These are phyloP conservation scores for Fraxinus paxiana DNA, from an alignment of 305 asterid genomes.

Conservation along the genomic window DNA sequence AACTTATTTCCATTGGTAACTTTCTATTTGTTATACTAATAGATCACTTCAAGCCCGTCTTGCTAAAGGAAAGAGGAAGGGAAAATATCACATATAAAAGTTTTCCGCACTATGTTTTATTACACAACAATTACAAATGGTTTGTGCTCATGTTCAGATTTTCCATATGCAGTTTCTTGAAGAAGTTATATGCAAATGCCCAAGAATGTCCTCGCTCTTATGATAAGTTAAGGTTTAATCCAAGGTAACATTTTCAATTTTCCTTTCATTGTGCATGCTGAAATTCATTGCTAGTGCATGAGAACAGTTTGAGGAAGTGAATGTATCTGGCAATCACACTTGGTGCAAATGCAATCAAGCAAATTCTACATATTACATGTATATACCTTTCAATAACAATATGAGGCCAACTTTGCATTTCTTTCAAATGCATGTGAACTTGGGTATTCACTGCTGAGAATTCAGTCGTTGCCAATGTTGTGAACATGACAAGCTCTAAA, in stretches of 20 bases:
- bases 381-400: not conserved
- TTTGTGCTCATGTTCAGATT: constrained; percentile 23
- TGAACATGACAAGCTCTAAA: constrained; percentile 18
- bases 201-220: constrained; percentile 94
- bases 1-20: constrained; percentile 84
- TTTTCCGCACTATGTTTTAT: constrained; percentile 1
- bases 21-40: not conserved
- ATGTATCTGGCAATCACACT: not conserved
- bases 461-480: constrained; percentile 7
- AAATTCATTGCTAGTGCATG: constrained; percentile 9
- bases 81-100: not conserved
- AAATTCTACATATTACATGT: not conserved
- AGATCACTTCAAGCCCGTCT: constrained; percentile 10
- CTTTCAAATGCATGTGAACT: not conserved
- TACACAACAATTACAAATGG: constrained; percentile 18
- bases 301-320: constrained; percentile 11
- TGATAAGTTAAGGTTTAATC: constrained; percentile 85
- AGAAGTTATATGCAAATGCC: constrained; percentile 62
- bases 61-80: constrained; percentile 1
- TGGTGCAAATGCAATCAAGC: not conserved
- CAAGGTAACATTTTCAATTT: constrained; percentile 49
- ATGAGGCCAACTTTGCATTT: not conserved
- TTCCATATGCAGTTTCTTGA: constrained; percentile 62
- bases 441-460: constrained; percentile 2
- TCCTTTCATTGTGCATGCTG: not conserved